Evolutionary conservation across 2,329 filamentous ascomycete genomes (phyloP), one percentile per base, ranked within the genome.

Genomic region (Metarhizium sp.): DNA sequence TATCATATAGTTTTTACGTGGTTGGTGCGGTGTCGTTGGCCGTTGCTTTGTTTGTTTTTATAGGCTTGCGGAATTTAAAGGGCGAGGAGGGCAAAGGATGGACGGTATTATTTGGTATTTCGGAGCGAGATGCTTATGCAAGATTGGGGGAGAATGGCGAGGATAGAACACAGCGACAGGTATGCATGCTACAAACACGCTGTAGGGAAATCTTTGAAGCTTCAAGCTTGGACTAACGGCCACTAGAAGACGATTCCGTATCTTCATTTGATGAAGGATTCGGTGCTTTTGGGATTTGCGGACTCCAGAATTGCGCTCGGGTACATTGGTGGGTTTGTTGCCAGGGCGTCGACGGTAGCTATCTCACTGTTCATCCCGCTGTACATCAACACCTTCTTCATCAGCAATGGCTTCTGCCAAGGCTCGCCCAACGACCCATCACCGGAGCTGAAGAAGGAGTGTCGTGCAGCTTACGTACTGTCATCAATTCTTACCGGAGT

Each of bases 311-410:
- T 99, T 59, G 86, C 84, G 18, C 78, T 97, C 0, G 92, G 88
- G 32, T 99, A 97, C 65, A 75, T 97, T 0, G 94, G 92, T 59
- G 94, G 94, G 1, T 96, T 97, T 64, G 92, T 99, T 2, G 92
- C 92, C 10, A 85, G 94, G 55, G 92, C 94, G 7, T 96, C 92
- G 0, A 96, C 91, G 0, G 94, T 99, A 5, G 92, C 89, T 53
- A 95, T 99, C 60, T 95, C 90, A 0, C 81, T 97, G 6, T 99
- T 97, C 72, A 88, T 99, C 54, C 94, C 94, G 0, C 80, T 99
- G 2, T 95, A 88, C 66, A 84, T 96, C 63, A 97, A 97, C 67
- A 86, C 90, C 29, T 96, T 90, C 70, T 97, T 92, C 70, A 88
- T 92, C 59, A 75, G 77, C 51, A 86, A 87, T 53, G 92, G 90